Evolutionary conservation across 139 green algal species (phyloP).

Genomic region (Chlorella sp.): DNA sequence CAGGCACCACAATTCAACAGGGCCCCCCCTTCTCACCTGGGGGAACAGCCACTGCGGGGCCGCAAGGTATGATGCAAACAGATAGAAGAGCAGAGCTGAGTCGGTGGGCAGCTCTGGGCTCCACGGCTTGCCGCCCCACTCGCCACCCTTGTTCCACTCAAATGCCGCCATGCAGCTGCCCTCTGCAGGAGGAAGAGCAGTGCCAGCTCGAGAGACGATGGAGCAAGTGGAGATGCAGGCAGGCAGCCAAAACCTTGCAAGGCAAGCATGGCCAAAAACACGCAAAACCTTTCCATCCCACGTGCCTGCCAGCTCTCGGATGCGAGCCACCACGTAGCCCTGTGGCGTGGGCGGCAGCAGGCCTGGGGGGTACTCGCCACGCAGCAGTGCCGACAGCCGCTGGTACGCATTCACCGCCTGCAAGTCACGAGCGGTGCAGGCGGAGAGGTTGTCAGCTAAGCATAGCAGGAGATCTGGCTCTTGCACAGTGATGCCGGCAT

Average conservation of each 20-base stretch:
- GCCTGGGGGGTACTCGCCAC: conserved; percentile 63
- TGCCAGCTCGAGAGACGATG: too few species aligned
- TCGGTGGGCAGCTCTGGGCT: conserved; percentile 81
- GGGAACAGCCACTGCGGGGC: conserved; percentile 75
- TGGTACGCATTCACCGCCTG: conserved; percentile 73
- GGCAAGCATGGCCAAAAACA: too few species aligned
- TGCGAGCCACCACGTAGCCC: conserved; percentile 71
- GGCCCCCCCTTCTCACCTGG: too few species aligned
- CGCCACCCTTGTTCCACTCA: conserved; percentile 67
- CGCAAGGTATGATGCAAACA: conserved; percentile 82
- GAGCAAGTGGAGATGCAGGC: too few species aligned
- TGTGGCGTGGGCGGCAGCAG: conserved; percentile 72
- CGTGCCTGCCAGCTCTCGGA: conserved; percentile 63
- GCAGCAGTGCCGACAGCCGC: conserved; percentile 65
- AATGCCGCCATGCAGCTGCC: conserved; percentile 67
- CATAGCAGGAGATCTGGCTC: too few species aligned
- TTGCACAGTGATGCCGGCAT: too few species aligned
- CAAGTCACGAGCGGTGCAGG: too few species aligned
- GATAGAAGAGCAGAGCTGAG: conserved; percentile 77
- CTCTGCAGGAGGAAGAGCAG: conserved; percentile 29
- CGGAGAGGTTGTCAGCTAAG: too few species aligned
- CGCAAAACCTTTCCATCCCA: too few species aligned
- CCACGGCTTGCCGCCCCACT: conserved; percentile 70
- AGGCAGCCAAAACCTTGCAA: too few species aligned
- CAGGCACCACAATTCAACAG: too few species aligned